A percentile compares a stretch with the other conserved stretches of the same genome.
Conservation (phyloP, 176 grass and related monocot genomes). For the Carex cristatella region DNA sequence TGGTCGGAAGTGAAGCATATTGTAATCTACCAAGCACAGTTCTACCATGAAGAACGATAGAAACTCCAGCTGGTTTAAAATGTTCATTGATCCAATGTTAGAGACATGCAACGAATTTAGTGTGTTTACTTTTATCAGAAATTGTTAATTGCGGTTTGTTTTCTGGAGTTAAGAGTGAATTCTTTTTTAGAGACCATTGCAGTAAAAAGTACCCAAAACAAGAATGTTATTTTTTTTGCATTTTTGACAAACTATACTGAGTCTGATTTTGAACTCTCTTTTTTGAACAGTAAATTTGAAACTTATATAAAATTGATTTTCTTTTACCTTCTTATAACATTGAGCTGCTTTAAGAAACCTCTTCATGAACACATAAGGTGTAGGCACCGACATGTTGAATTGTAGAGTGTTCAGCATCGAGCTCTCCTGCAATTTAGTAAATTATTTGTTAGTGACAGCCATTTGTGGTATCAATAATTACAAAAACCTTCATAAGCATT, state of each 20-base stretch:
- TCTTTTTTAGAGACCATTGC: neutral
- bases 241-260: neutral
- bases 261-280: neutral
- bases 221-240: neutral
- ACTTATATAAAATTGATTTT: neutral
- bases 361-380: conserved; percentile 83
- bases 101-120: neutral
- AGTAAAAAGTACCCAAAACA: neutral
- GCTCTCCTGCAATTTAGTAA: conserved; percentile 51
- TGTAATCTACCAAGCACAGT: conserved; percentile 63
- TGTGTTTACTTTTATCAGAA: no score
- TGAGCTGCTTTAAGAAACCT: conserved; percentile 79
- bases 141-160: no score
- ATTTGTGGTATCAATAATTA: neutral
- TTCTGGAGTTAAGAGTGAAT: neutral
- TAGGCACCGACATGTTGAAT: conserved; percentile 82
- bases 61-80: conserved; percentile 49
- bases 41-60: conserved; percentile 80
- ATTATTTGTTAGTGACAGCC: conserved; percentile 45
- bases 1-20: conserved; percentile 69
- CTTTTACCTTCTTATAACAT: conserved; percentile 64
- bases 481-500: neutral
- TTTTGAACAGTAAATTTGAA: neutral
- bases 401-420: conserved; percentile 54
- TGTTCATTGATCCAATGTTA: neutral